These are phyloP conservation scores for Blastobotrys illinoisensis DNA, from an alignment of 1,139 yeast species.

Conservation along the genomic window DNA sequence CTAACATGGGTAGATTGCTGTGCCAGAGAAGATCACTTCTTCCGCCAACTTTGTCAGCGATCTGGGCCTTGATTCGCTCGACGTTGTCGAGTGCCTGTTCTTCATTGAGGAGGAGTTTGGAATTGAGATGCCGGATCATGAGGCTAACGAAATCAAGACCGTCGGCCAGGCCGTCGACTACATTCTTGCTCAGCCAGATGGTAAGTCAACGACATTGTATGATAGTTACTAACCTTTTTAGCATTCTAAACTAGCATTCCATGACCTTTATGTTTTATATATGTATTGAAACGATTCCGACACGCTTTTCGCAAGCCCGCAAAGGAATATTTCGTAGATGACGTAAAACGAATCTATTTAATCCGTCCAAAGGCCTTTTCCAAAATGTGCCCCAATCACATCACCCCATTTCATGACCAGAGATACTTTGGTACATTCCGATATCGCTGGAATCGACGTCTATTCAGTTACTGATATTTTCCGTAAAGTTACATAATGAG, in stretches of 20 bases:
- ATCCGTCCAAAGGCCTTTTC: too few species aligned
- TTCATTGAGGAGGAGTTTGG: slow-evolving; percentile 69
- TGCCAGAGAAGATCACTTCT: slow-evolving; percentile 39
- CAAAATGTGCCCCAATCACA: too few species aligned
- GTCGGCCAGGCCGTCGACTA: slow-evolving; percentile 82
- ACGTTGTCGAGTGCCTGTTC: slow-evolving; percentile 84
- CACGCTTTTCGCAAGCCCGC: too few species aligned
- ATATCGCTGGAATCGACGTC: too few species aligned
- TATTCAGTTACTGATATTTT: too few species aligned
- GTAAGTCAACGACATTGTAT: slow-evolving; percentile 15
- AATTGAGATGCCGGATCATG: slow-evolving; percentile 78
- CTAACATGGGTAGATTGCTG: slow-evolving; percentile 44
- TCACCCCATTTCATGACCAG: too few species aligned
- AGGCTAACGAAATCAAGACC: slow-evolving; percentile 80
- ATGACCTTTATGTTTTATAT: neutral
- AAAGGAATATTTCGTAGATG: too few species aligned
- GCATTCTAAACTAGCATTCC: slow-evolving; percentile 1
- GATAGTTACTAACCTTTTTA: neutral
- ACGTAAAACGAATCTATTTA: too few species aligned
- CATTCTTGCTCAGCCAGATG: slow-evolving; percentile 69
- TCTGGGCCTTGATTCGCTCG: slow-evolving; percentile 81
- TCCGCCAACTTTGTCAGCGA: slow-evolving; percentile 63
- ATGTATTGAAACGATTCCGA: neutral
- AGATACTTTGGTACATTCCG: too few species aligned
- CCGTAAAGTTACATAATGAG: too few species aligned